phyloP scores from a whole-genome alignment of 2,329 filamentous ascomycete genomes.

The Aspergillus amoenus region DNA sequence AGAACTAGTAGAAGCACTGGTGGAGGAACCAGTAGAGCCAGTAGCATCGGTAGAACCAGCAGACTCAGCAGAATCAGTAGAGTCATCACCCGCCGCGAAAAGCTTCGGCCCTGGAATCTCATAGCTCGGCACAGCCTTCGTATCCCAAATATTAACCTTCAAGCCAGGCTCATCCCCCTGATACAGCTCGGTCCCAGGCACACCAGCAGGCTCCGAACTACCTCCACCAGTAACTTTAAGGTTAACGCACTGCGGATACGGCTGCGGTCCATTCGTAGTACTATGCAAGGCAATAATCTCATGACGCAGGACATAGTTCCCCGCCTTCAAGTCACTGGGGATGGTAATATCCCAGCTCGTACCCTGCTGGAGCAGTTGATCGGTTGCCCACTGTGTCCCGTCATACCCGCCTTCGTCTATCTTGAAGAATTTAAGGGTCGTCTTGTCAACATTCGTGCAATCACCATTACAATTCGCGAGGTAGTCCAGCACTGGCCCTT shows the following conservation, averaged over 20 bases:
- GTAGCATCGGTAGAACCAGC: too few relatives aligned
- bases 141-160: constrained; percentile 55
- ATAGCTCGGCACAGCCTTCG: too few relatives aligned
- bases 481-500: constrained; percentile 62
- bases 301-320: constrained; percentile 53
- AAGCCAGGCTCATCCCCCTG: constrained; percentile 55
- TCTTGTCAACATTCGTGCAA: constrained; percentile 53
- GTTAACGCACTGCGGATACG: constrained; percentile 58
- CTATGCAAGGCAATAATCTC: constrained; percentile 53
- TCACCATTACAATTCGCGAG: constrained; percentile 57
- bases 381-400: constrained; percentile 52
- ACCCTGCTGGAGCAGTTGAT: constrained; percentile 49
- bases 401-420: constrained; percentile 55
- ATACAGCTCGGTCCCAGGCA: constrained; percentile 54
- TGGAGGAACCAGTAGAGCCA: too few relatives aligned
- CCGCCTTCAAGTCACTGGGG: constrained; percentile 44
- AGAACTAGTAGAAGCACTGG: too few relatives aligned
- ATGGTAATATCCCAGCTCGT: constrained; percentile 46
- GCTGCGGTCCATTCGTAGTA: constrained; percentile 41
- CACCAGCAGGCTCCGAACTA: constrained; percentile 45
- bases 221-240: constrained; percentile 56
- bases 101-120: too few relatives aligned
- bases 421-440: constrained; percentile 59
- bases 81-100: too few relatives aligned
- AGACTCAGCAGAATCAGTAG: too few relatives aligned